Base-by-base conservation (phyloP, 2,329 filamentous ascomycete genomes). In the Monosporascus sp. region DNA sequence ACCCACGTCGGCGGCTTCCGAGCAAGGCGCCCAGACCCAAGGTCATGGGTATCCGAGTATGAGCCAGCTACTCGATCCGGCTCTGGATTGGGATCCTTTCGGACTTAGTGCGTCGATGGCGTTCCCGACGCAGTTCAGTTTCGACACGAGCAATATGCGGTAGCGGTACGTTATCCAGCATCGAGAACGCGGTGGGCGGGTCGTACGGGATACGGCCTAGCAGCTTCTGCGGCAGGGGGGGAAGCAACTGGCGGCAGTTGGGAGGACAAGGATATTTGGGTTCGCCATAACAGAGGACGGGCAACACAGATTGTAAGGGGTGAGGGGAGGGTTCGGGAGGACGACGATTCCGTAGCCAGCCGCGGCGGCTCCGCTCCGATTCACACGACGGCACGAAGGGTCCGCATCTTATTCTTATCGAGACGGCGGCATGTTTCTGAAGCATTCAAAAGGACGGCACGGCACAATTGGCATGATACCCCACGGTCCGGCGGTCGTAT, bases 31-130 rank as follows among this genome's bases (percentile, higher is more conserved):
- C 26, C 66, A 68, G 44, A 64, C 64, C 11, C 64, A 68, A 49
- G 65, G 63, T 7, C 67, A 66, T 54, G 65, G 65, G 15, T 96
- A 90, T 67, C 80, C 80, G 6, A 80, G 80, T 20, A 84, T 84
- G 81, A 81, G 79, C 4, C 79, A 83, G 63, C 69, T 84, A 7
- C 69, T 84, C 43, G 92, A 97, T 65, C 88, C 91, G 18, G 89
- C 91, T 73, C 77, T 96, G 48, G 92, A 97, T 68, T 90, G 91
- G 71, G 92, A 97, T 70, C 93, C 93, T 1, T 97, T 97, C 65
- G 92, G 92, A 14, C 78, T 97, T 50, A 93, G 89, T 55, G 92
- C 92, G 37, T 96, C 90, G 73, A 96, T 96, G 93, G 89, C 93
- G 60, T 96, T 96, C 65, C 91, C 91, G 11, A 89, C 87, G 2